Conservation (phyloP, 2,329 filamentous ascomycete species). For the Periconia sp. region DNA sequence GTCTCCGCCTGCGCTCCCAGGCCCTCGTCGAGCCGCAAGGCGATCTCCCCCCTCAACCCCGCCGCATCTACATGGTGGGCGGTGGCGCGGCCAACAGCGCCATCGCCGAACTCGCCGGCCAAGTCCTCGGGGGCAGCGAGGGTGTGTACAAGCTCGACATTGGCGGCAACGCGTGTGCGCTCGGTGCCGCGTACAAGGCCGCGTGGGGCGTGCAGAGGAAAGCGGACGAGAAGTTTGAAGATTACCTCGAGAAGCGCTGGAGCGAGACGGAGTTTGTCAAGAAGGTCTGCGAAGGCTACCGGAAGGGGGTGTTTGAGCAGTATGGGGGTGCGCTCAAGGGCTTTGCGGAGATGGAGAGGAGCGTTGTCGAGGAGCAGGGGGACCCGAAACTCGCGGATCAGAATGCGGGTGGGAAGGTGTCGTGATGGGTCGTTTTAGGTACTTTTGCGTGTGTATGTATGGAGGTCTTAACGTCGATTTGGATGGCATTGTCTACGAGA, state of each 20-base stretch:
- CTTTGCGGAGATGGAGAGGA: slow-evolving; percentile 74
- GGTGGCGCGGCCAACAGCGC: slow-evolving; percentile 88
- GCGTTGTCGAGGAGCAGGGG: slow-evolving; percentile 56
- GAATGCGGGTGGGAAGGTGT: slow-evolving; percentile 11
- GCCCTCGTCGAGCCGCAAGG: slow-evolving; percentile 65
- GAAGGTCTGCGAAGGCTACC: slow-evolving; percentile 81
- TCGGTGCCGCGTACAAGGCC: slow-evolving; percentile 94
- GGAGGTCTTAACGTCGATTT: too few species aligned
- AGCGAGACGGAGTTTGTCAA: slow-evolving; percentile 79
- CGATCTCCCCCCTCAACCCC: slow-evolving; percentile 76
- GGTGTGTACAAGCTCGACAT: slow-evolving; percentile 94
- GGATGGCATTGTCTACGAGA: too few species aligned
- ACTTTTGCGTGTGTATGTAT: too few species aligned
- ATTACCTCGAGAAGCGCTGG: slow-evolving; percentile 83
- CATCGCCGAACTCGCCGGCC: slow-evolving; percentile 80
- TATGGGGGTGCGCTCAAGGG: slow-evolving; percentile 78
- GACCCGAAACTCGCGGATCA: slow-evolving; percentile 12
- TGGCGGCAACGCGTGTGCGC: slow-evolving; percentile 89
- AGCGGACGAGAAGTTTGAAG: slow-evolving; percentile 75
- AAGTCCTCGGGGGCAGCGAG: slow-evolving; percentile 85
- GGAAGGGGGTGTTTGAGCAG: slow-evolving; percentile 69
- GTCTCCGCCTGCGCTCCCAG: slow-evolving; percentile 81
- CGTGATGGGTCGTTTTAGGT: not conserved
- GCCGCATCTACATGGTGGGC: slow-evolving; percentile 90
- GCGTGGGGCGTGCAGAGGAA: slow-evolving; percentile 82